phyloP scores from a whole-genome alignment of 345 rosid species.

The Adansonia digitata region DNA sequence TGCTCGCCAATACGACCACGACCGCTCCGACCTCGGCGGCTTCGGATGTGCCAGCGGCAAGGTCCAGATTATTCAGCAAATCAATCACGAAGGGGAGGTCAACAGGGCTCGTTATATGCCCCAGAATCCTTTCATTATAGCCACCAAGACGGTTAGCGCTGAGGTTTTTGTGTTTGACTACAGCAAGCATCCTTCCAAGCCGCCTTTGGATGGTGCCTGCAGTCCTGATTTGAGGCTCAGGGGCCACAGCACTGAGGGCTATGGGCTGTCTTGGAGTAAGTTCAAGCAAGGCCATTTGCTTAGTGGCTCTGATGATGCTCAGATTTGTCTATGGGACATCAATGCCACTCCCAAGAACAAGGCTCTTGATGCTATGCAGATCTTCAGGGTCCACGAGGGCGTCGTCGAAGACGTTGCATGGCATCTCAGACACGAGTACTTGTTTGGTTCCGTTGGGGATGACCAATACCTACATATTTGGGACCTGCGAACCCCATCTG shows the following conservation, averaged over 20 bases:
- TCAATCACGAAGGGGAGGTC: conserved; percentile 97
- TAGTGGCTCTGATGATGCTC: conserved; percentile 98
- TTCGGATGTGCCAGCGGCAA: conserved; percentile 88
- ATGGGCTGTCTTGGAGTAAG: conserved; percentile 96
- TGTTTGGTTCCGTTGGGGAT: conserved; percentile 99
- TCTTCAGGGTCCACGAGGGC: conserved; percentile 95
- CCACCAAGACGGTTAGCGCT: conserved; percentile 93
- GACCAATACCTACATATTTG: conserved; percentile 87
- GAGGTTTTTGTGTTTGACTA: conserved; percentile 96
- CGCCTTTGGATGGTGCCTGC: conserved; percentile 85
- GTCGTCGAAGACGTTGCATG: conserved; percentile 99
- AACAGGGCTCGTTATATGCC: conserved; percentile 98
- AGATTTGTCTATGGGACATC: conserved; percentile 96
- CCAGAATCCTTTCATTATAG: conserved; percentile 82
- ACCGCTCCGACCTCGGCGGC: conserved; percentile 72
- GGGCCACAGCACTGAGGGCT: conserved; percentile 95
- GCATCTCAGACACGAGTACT: conserved; percentile 92
- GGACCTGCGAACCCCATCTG: conserved; percentile 81
- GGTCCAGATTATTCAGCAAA: conserved; percentile 99
- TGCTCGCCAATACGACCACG: conserved; percentile 90
- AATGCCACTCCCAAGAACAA: conserved; percentile 74
- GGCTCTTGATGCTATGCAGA: conserved; percentile 77
- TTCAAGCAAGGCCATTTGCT: conserved; percentile 88
- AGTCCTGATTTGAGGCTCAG: conserved; percentile 84
- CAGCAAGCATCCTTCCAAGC: conserved; percentile 91